Evolutionary conservation across 169 alveolate genomes (phyloP), one percentile per base, ranked within the genome.

Genomic region (Toxoplasma gondii): DNA sequence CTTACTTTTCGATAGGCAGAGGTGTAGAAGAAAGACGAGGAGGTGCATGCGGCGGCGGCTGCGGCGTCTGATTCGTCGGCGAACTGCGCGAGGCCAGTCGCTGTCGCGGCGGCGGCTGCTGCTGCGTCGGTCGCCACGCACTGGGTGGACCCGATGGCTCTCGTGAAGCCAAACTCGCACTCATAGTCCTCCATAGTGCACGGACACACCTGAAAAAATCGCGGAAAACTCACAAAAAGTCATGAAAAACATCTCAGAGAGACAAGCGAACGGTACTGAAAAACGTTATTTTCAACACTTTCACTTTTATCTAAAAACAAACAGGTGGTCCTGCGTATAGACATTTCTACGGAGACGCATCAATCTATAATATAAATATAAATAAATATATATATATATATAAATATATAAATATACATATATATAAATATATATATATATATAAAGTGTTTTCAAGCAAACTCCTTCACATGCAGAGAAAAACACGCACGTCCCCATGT

Each of bases 131-230:
- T 83, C 0, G 98, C 97, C 31, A 97, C 95, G 92, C 98, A 98
- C 67, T 95, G 97, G 49, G 94, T 93, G 81, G 98, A 96, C 34
- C 99, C 98, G 58, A 97, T 96, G 86, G 96, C 94, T 49, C 99
- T 97, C 24, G 98, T 95, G 95, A 97, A 99, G 45, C 99, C 99
- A 64, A 98, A 95, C 96, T 99, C 99, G 96, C 99, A 99, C 95
- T 98, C 99, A 96, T 97, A 99, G 96, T 99, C 99, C 94, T 98
- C 99, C 94, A 98, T 98, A 44, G 99, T 98, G 95, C 99, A 99
- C 64, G 97, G 97, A 96, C 99, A 99, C 53, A 97, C 96, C 94
- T 98, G 97, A 54, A 88, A 27, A 24, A 31, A 0, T 34, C 80
- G 58, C 78, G 24, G 17, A 45, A 58, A 0, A n/a, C 19, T 34